A percentile compares a stretch with the other conserved stretches of the same genome.
phyloP scores from a whole-genome alignment of 2,329 filamentous ascomycete species.

The Pleurostoma richardsiae region DNA sequence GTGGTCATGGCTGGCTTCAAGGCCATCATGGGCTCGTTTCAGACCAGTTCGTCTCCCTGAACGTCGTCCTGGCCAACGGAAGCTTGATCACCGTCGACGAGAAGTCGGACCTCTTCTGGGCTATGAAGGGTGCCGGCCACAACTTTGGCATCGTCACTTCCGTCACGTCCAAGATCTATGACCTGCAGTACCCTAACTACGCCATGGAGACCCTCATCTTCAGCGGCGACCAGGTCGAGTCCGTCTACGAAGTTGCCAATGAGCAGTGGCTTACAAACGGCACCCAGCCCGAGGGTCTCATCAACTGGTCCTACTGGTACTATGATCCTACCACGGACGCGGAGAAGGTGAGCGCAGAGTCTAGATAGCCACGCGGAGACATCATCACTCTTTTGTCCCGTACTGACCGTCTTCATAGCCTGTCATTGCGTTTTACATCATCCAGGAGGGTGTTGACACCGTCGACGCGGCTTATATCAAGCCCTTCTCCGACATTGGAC shows the following conservation, averaged over 20 bases:
- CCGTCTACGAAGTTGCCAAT: conserved; percentile 36
- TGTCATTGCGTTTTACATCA: conserved; percentile 33
- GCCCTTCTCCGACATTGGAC: conserved; percentile 35
- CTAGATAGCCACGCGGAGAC: background rate
- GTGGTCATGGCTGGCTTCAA: conserved; percentile 51
- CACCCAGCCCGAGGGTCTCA: conserved; percentile 33
- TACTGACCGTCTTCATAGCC: conserved; percentile 18
- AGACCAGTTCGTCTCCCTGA: conserved; percentile 47
- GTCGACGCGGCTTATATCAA: conserved; percentile 34
- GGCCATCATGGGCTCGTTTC: conserved; percentile 46
- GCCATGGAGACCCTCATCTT: conserved; percentile 34
- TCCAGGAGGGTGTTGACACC: conserved; percentile 33
- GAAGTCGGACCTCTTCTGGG: conserved; percentile 49
- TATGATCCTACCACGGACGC: conserved; percentile 34
- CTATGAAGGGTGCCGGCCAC: conserved; percentile 49
- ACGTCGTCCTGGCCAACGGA: conserved; percentile 47
- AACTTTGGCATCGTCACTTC: conserved; percentile 54
- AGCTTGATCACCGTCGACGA: conserved; percentile 26
- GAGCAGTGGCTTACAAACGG: conserved; percentile 31
- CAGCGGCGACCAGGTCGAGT: conserved; percentile 37
- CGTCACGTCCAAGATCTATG: conserved; percentile 38
- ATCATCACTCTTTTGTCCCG: background rate
- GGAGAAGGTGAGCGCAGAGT: conserved; percentile 22
- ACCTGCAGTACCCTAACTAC: conserved; percentile 26
- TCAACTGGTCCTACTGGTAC: conserved; percentile 46